These are phyloP conservation scores for Zelonia costaricensis DNA, from an alignment of 208 protist genomes.

Conservation along the genomic window DNA sequence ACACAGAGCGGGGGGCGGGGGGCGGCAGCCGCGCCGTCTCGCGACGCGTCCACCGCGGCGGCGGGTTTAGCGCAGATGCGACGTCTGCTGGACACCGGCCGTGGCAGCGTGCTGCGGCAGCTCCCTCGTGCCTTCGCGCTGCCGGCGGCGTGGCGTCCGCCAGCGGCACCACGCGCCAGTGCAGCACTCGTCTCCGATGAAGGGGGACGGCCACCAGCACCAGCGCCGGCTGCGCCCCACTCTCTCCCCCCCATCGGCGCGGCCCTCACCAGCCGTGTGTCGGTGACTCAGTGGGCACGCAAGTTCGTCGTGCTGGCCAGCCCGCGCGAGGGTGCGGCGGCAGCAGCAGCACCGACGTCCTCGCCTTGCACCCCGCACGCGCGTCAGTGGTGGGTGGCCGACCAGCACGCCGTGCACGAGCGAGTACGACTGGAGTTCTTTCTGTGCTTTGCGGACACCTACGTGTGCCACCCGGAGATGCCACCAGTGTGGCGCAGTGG, in stretches of 20 bases:
- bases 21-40: background rate
- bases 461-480: conserved; percentile 48
- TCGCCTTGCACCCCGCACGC: too few species aligned
- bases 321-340: too few species aligned
- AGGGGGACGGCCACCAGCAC: too few species aligned
- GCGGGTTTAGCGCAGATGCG: conserved; percentile 21
- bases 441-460: conserved; percentile 66
- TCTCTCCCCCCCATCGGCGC: conserved; percentile 7
- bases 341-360: too few species aligned
- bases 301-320: conserved; percentile 34
- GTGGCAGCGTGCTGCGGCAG: conserved; percentile 22
- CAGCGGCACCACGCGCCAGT: background rate
- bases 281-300: conserved; percentile 33
- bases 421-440: conserved; percentile 77
- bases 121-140: conserved; percentile 22
- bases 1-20: too few species aligned
- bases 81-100: conserved; percentile 27
- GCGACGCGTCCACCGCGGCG: background rate
- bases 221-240: too few species aligned
- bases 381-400: conserved; percentile 40
- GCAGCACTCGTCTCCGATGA: too few species aligned
- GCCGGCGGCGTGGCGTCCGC: conserved; percentile 17
- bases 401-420: conserved; percentile 86
- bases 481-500: background rate
- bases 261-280: background rate